Percentiles rank a stretch among this genome's conserved stretches.
Evolutionary conservation across 768 basidiomycete genomes (phyloP).

Genomic region (Russula dissimulans): DNA sequence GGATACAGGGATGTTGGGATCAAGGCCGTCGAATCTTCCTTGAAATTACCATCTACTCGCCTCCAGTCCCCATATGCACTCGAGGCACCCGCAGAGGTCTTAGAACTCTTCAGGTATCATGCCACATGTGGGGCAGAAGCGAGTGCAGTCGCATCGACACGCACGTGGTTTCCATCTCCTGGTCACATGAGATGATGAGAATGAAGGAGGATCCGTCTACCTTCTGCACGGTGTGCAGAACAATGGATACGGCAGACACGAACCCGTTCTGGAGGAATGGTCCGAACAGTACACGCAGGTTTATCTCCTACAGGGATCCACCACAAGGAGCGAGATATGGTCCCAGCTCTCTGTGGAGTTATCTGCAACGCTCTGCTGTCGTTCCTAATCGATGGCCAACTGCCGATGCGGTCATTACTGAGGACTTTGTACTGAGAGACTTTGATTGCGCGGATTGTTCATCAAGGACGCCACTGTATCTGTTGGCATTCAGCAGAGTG

Average conservation of each 20-base stretch:
- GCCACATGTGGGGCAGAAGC: slow-evolving; percentile 3
- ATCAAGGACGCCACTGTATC: neutral
- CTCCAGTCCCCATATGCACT: too few species aligned
- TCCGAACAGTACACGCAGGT: too few species aligned
- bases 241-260: neutral
- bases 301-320: too few species aligned
- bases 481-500: neutral
- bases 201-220: too few species aligned
- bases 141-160: too few species aligned
- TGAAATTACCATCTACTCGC: neutral
- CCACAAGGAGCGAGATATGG: too few species aligned
- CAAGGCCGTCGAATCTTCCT: neutral
- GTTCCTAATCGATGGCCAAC: neutral
- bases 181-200: too few species aligned
- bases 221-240: neutral
- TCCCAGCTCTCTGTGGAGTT: neutral
- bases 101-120: neutral
- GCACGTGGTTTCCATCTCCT: too few species aligned
- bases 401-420: neutral
- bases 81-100: neutral
- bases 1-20: neutral
- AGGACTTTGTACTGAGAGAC: neutral
- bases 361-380: slow-evolving; percentile 3
- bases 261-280: too few species aligned
- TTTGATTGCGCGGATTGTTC: neutral